Conservation (phyloP, 352 stramenopile species). For the Peronosclerospora sorghi region DNA sequence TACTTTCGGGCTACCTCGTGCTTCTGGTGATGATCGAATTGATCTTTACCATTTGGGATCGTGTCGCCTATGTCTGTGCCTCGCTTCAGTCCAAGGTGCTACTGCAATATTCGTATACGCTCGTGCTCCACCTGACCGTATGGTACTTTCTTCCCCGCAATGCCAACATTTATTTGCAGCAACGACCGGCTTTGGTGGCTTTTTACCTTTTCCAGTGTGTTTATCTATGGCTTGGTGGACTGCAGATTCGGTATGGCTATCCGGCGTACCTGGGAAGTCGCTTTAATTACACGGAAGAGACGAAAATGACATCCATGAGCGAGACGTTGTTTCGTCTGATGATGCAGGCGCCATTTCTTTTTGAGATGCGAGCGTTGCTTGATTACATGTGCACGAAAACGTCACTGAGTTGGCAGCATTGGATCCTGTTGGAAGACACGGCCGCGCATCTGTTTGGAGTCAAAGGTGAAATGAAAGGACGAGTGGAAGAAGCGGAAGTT, state of each 20-base stretch:
- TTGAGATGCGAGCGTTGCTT: slow-evolving; percentile 78
- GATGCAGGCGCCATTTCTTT: slow-evolving; percentile 77
- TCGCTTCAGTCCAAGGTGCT: slow-evolving; percentile 67
- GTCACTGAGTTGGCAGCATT: slow-evolving; percentile 68
- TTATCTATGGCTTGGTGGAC: slow-evolving; percentile 62
- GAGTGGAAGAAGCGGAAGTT: slow-evolving; percentile 50
- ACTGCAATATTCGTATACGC: slow-evolving; percentile 64
- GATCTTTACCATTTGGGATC: slow-evolving; percentile 79
- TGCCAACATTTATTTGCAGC: slow-evolving; percentile 74
- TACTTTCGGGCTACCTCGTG: slow-evolving; percentile 83
- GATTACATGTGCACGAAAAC: slow-evolving; percentile 84
- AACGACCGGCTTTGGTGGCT: slow-evolving; percentile 47
- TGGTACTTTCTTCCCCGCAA: slow-evolving; percentile 69
- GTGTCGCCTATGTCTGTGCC: slow-evolving; percentile 64
- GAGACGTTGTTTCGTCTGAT: slow-evolving; percentile 66
- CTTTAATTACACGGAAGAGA: slow-evolving; percentile 62
- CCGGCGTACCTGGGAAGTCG: slow-evolving; percentile 69
- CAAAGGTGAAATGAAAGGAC: slow-evolving; percentile 69
- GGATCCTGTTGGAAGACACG: slow-evolving; percentile 76
- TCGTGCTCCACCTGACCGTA: slow-evolving; percentile 58
- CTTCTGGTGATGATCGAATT: slow-evolving; percentile 70
- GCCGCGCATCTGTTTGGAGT: slow-evolving; percentile 68
- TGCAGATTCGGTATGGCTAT: slow-evolving; percentile 83
- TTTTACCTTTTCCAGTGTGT: slow-evolving; percentile 78
- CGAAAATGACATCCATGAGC: slow-evolving; percentile 30